Conservation (phyloP, 371 early-diverging fungal species). For the Choanephora cucurbitarum region DNA sequence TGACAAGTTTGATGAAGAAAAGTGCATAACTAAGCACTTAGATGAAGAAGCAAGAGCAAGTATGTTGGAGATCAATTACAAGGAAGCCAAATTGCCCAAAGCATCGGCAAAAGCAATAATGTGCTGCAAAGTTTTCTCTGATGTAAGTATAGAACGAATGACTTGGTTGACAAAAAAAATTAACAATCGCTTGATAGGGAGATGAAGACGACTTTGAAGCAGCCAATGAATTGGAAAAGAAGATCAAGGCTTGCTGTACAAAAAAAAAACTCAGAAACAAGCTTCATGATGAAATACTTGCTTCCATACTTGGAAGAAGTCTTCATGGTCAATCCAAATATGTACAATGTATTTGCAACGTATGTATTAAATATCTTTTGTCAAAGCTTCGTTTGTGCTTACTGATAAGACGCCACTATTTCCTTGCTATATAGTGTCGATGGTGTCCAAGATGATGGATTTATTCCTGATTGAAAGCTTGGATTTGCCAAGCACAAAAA, state of each 20-base stretch:
- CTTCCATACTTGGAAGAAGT: slow-evolving; percentile 1
- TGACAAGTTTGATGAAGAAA: neutral
- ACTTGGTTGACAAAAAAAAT: neutral
- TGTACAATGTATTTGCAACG: neutral
- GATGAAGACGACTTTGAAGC: neutral
- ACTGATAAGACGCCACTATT: neutral
- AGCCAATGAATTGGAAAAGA: neutral
- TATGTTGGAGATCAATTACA: neutral
- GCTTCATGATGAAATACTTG: slow-evolving; percentile 1
- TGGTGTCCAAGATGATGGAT: neutral
- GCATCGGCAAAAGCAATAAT: neutral
- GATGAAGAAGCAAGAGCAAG: neutral
- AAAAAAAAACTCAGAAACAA: neutral
- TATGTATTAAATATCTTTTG: neutral
- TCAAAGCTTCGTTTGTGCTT: slow-evolving; percentile 1
- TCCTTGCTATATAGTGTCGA: slow-evolving; percentile 1
- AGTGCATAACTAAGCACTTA: neutral
- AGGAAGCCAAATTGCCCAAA: neutral
- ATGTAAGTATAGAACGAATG: neutral
- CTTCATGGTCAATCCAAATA: neutral
- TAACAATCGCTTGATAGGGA: neutral
- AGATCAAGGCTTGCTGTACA: neutral
- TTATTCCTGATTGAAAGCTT: neutral
- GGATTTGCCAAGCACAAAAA: neutral
- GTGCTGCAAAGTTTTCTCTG: neutral